Percentiles rank a stretch among this genome's conserved stretches.
Conservation (phyloP, 345 rosid species). For the Anacardium occidentale region DNA sequence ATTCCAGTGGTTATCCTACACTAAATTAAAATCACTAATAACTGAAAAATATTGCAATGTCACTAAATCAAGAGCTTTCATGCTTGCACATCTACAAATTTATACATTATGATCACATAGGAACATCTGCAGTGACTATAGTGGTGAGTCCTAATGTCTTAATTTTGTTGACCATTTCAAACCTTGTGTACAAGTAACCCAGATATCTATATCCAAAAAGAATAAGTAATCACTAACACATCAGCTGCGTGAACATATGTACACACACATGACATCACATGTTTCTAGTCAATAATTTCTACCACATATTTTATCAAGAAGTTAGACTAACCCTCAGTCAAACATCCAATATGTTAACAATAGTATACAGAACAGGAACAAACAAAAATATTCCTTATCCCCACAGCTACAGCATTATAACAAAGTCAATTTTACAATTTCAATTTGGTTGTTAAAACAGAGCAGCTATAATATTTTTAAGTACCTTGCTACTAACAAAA, state of each 20-base stretch:
- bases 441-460: not conserved
- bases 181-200: not conserved
- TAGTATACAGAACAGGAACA: not conserved
- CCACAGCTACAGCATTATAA: not conserved
- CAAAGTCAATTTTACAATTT: not conserved
- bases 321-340: not conserved
- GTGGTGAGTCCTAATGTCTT: not conserved
- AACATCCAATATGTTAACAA: no score
- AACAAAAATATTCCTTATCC: not conserved
- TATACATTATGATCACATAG: not conserved
- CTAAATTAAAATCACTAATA: no score
- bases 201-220: not conserved
- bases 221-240: not conserved
- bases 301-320: not conserved
- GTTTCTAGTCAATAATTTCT: not conserved
- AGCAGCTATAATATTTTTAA: not conserved
- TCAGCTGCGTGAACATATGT: no score
- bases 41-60: not conserved
- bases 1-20: no score
- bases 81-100: not conserved
- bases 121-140: not conserved
- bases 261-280: no score
- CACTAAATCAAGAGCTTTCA: not conserved
- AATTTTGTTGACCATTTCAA: not conserved
- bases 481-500: conserved; percentile 77